Evolutionary conservation across 1,284 basidiomycete species (phyloP).

Genomic region (Sporisorium graminicola): DNA sequence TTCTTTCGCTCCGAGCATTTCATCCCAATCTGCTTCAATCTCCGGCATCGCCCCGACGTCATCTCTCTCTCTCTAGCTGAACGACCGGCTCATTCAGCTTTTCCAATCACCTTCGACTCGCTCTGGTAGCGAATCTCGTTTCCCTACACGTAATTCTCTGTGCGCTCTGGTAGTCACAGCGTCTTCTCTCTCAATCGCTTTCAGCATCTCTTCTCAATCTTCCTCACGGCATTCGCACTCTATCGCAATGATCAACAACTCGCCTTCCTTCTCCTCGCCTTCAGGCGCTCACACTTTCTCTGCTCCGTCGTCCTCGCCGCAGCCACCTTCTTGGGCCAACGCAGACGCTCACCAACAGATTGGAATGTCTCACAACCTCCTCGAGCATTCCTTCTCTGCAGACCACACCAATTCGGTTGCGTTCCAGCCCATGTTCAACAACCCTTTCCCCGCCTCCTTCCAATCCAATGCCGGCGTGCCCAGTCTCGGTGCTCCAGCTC

Average conservation of each 20-base stretch:
- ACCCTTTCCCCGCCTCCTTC: conserved; percentile 15
- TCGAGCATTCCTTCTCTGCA: conserved; percentile 24
- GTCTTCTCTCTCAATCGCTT: background rate
- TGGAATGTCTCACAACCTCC: conserved; percentile 11
- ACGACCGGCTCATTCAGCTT: conserved; percentile 37
- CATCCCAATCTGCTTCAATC: conserved; percentile 16
- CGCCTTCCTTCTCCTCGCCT: conserved; percentile 29
- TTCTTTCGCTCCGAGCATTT: background rate
- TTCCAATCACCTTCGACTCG: conserved; percentile 7
- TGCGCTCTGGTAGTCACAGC: conserved; percentile 42
- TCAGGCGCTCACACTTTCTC: conserved; percentile 22
- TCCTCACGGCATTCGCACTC: background rate
- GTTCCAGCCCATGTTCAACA: conserved; percentile 29
- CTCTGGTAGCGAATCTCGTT: conserved; percentile 26
- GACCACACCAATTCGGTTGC: conserved; percentile 15
- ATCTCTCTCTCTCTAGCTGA: conserved; percentile 18
- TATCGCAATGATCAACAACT: conserved; percentile 30
- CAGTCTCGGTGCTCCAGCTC: conserved; percentile 2
- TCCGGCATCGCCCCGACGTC: conserved; percentile 24
- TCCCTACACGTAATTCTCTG: background rate
- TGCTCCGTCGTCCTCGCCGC: conserved; percentile 30
- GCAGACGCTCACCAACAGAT: conserved; percentile 18
- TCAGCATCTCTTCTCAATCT: background rate
- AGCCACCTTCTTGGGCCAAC: conserved; percentile 17
- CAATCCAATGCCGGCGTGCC: conserved; percentile 7